Evolutionary conservation across 2,329 filamentous ascomycete genomes (phyloP), one percentile per base, ranked within the genome.

Genomic region (Chaetoscypha palmicola): DNA sequence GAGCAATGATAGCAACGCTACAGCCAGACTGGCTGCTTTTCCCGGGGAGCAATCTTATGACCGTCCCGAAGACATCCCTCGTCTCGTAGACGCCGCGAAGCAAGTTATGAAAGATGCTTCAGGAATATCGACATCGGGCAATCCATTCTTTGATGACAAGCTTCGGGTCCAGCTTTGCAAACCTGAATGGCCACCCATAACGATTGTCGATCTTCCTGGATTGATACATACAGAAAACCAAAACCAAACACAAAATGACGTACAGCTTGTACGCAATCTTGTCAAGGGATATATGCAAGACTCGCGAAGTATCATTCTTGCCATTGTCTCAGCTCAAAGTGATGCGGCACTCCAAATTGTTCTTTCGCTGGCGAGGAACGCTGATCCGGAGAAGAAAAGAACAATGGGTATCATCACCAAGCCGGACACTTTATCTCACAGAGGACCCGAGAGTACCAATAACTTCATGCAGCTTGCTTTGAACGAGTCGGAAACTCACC

Each of bases 271-370:
- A 16, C 38, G 28, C 3, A 54, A 67, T 0, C 62, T 80, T 9
- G 71, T 78, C 1, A 53, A 68, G 2, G 57, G 58, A 0, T 76
- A 76, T 58, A 75, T 75, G 72, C 73, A 72, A 63, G 72, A 70
- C 49, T 62, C 70, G 0, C 68, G 72, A n/a, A 75, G 72, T 34
- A 72, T 76, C 35, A 74, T 76, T 37, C 63, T 76, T 2, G 72
- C 72, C 32, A 71, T 76, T 19, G 67, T 76, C 11, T 72, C 71
- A 4, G 72, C 71, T 24, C 74, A 75, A 57, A 70, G 69, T 28
- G 72, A 76, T 50, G 84, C 85, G 49, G 72, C 73, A 3, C 72
- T 77, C 21, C 80, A 85, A 51, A 63, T 68, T 5, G 70, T 84
- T 4, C 62, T 76, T 0, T 65, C 71, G 5, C 54, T 70, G 14